A percentile compares a stretch with the other conserved stretches of the same genome.
Conservation (phyloP, 306 rosid genomes). For the Pterocarpus santalinus region DNA sequence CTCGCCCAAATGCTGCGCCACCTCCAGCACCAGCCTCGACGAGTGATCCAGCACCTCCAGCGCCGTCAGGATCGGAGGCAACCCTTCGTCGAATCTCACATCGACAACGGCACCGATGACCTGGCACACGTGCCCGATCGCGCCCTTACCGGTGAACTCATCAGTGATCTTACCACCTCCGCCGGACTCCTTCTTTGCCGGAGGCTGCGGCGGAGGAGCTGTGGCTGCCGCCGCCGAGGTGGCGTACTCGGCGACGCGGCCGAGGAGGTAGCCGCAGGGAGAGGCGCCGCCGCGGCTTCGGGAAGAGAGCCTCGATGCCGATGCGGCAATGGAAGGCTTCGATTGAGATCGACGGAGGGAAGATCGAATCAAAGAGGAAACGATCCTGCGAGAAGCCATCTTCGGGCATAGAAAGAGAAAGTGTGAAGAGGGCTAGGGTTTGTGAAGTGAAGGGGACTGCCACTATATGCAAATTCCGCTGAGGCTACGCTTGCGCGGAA, state of each 20-base stretch:
- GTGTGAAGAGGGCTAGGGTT: conserved; percentile 67
- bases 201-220: conserved; percentile 51
- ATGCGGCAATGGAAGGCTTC: conserved; percentile 63
- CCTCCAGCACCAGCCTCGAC: conserved; percentile 85
- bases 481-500: neutral
- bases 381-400: conserved; percentile 90
- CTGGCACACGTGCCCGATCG: conserved; percentile 94
- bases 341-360: conserved; percentile 72
- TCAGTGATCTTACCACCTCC: conserved; percentile 80
- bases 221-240: conserved; percentile 71
- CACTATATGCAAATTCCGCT: conserved; percentile 40
- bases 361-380: conserved; percentile 77
- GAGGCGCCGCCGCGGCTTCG: conserved; percentile 59
- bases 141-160: conserved; percentile 84
- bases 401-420: conserved; percentile 7
- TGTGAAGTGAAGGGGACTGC: conserved; percentile 38
- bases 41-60: conserved; percentile 83
- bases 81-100: conserved; percentile 85
- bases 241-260: conserved; percentile 77
- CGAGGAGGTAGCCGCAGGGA: conserved; percentile 70
- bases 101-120: conserved; percentile 98
- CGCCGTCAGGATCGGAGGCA: conserved; percentile 93
- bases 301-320: conserved; percentile 62
- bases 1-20: conserved; percentile 97
- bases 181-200: conserved; percentile 53